Percentiles rank a stretch among this genome's conserved stretches.
Evolutionary conservation across 1,284 basidiomycete species (phyloP).

Genomic region (Anthracocystis panici-leucophaei): DNA sequence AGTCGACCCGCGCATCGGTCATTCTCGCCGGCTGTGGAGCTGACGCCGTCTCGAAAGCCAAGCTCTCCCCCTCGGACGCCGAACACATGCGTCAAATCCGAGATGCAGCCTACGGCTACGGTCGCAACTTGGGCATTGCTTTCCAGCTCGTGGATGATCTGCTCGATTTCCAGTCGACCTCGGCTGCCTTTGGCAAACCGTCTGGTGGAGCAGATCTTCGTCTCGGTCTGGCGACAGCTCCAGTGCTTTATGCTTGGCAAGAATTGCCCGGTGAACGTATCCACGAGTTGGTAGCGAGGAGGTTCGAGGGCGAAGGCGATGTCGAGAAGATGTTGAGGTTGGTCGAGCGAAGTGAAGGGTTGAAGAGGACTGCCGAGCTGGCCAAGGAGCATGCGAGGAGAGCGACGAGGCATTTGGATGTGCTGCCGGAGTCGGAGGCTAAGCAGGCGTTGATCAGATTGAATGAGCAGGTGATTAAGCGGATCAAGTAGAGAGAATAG

Average conservation of each 20-base stretch:
- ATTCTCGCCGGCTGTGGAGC: conserved; percentile 86
- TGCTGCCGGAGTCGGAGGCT: conserved; percentile 60
- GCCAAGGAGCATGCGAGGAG: conserved; percentile 61
- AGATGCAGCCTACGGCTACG: conserved; percentile 92
- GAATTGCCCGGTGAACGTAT: conserved; percentile 77
- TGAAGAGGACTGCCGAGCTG: conserved; percentile 61
- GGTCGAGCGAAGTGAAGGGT: conserved; percentile 56
- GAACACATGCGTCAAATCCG: conserved; percentile 75
- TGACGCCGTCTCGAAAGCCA: conserved; percentile 71
- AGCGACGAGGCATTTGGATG: conserved; percentile 48
- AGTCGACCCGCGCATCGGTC: conserved; percentile 87
- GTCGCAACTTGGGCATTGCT: conserved; percentile 82
- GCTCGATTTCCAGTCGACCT: conserved; percentile 82
- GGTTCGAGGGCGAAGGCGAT: conserved; percentile 85
- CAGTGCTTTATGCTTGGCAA: conserved; percentile 93
- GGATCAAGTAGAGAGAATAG: conserved; percentile 54
- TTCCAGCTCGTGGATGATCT: conserved; percentile 89
- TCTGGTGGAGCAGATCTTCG: conserved; percentile 83
- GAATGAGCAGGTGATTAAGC: conserved; percentile 60
- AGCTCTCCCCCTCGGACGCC: conserved; percentile 16
- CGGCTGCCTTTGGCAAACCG: conserved; percentile 81
- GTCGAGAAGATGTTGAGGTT: conserved; percentile 75
- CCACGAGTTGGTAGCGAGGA: conserved; percentile 82
- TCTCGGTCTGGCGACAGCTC: conserved; percentile 89
- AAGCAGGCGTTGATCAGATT: conserved; percentile 59